Evolutionary conservation across 192 early-diverging fungal genomes (phyloP).

Genomic region (Mortierella antarctica): DNA sequence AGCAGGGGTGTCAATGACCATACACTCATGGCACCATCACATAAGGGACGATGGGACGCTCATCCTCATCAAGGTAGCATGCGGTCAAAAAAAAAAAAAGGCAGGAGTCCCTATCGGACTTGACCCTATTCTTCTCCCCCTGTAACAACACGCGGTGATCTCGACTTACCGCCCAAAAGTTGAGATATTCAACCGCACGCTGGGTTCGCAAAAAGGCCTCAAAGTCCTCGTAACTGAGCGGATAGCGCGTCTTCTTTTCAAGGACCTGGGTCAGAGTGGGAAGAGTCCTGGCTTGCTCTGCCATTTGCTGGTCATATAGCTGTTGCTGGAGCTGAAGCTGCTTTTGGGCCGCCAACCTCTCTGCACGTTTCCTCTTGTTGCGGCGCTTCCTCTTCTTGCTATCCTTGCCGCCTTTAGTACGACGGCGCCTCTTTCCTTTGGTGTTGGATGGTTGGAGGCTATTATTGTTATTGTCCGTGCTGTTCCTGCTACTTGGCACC

Average conservation of each 20-base stretch:
- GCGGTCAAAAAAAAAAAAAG: background rate
- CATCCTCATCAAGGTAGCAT: no score
- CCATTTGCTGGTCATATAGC: slow-evolving; percentile 22
- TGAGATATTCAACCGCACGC: slow-evolving; percentile 43
- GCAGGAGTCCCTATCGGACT: no score
- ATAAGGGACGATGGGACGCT: no score
- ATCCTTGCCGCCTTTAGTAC: slow-evolving; percentile 10
- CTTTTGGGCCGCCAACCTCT: slow-evolving; percentile 9
- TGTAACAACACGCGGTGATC: no score
- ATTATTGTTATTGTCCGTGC: background rate
- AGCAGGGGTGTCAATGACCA: background rate
- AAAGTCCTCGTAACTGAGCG: slow-evolving; percentile 48
- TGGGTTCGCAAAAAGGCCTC: slow-evolving; percentile 40
- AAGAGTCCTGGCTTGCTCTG: slow-evolving; percentile 10
- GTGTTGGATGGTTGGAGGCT: background rate
- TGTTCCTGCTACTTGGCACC: background rate
- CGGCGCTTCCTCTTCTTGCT: slow-evolving; percentile 25
- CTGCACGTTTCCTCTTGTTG: slow-evolving; percentile 14
- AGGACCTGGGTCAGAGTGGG: slow-evolving; percentile 21
- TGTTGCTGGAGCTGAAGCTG: slow-evolving; percentile 27
- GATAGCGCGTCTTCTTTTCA: slow-evolving; percentile 37
- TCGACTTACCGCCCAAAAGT: slow-evolving; percentile 49
- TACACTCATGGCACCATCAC: background rate
- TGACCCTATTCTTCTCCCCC: no score
- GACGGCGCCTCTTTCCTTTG: background rate